Evolutionary conservation across 257 asterid species (phyloP).

Genomic region (Euphrasia confusa): DNA sequence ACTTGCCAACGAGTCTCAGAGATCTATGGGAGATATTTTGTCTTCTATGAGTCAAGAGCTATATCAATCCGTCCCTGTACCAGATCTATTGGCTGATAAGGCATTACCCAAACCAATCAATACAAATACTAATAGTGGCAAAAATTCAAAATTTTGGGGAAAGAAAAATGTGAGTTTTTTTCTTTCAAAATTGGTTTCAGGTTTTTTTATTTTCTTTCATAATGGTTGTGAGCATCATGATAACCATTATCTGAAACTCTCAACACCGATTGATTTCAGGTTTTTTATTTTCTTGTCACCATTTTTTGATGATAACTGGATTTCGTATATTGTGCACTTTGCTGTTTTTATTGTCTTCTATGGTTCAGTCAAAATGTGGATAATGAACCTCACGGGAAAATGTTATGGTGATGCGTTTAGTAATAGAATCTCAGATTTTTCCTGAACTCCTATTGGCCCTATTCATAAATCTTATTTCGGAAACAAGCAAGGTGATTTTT

Average conservation of each 20-base stretch:
- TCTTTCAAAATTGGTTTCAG: background rate
- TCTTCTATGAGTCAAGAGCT: slow-evolving; percentile 73
- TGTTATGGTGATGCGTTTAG: background rate
- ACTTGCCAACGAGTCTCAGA: slow-evolving; percentile 61
- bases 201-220: too few species aligned
- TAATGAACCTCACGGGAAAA: too few species aligned
- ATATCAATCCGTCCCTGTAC: slow-evolving; percentile 48
- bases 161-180: slow-evolving; percentile 61
- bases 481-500: slow-evolving; percentile 25
- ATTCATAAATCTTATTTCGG: slow-evolving; percentile 14
- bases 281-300: too few species aligned
- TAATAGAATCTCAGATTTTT: slow-evolving; percentile 8
- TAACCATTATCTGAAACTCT: too few species aligned
- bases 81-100: slow-evolving; percentile 56
- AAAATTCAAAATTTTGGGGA: slow-evolving; percentile 78
- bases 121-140: slow-evolving; percentile 43
- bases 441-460: slow-evolving; percentile 1
- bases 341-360: too few species aligned
- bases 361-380: too few species aligned
- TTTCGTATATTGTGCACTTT: too few species aligned
- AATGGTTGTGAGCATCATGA: too few species aligned
- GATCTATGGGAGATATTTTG: slow-evolving; percentile 70
- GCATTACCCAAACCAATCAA: slow-evolving; percentile 38
- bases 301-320: too few species aligned
- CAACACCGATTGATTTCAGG: too few species aligned